Base-by-base conservation (phyloP, 305 asterid species). In the Withania somnifera region DNA sequence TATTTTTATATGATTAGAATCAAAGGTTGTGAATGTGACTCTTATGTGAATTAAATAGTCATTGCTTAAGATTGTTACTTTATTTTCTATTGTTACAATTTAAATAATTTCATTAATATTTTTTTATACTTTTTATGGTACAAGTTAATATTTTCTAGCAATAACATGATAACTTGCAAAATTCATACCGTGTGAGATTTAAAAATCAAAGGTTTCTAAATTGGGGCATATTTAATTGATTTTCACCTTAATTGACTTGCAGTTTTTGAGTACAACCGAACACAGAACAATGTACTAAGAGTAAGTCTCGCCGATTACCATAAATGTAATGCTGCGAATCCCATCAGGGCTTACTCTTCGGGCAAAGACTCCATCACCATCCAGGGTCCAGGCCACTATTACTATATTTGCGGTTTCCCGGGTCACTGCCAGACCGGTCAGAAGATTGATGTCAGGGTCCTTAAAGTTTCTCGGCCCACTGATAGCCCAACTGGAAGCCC, bases 391-490 rank as follows among this genome's bases (percentile, higher is more conserved):
- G 91, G 96, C 13, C 96, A 92, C 79, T 90, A 86, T 82, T 92
- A 85, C 86, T 92, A 81, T 87, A 79, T 89, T 3, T 87, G 93
- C 14, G 93, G 96, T 6, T 85, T 90, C 5, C 85, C 85, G 69
- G 93, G 94, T 77, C 94, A 92, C 53, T 92, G 94, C 82, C 86
- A 84, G 66, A 89, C 90, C 1, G 94, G 93, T 0, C 96, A 92
- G 85, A 90, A 88, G 80, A 86, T 92, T 2, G 91, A 90, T 58
- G 76, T 92, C 8, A 82, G 95, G 84, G 93, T 91, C 26, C 86
- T 82, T 14, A 84, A 56, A 56, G 8, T 61, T 10, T 1, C 5
- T 47, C 28, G 32, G 68, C 77, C 87, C 61, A 28, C 68, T 11
- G 57, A 15, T 2, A 6, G 42, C 17, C 85, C 75, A 2, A 47